phyloP scores from a whole-genome alignment of 306 rosid species.

The Oemleria cerasiformis region DNA sequence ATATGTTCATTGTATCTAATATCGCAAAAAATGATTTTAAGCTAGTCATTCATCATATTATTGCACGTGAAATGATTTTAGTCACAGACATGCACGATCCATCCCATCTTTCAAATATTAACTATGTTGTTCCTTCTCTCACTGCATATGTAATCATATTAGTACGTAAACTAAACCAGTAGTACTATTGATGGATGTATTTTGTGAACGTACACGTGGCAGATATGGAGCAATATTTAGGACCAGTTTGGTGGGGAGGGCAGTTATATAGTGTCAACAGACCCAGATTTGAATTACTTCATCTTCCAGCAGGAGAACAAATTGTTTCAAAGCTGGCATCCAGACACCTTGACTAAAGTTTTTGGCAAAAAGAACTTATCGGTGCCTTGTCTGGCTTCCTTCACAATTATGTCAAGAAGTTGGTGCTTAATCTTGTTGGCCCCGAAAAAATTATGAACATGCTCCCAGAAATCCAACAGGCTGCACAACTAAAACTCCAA shows the following conservation, averaged over 20 bases:
- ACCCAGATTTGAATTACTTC: constrained; percentile 57
- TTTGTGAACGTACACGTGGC: no score
- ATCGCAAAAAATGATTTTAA: no score
- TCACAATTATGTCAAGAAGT: constrained; percentile 61
- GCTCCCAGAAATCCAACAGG: constrained; percentile 47
- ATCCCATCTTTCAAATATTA: no score
- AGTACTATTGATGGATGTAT: no score
- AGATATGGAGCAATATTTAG: constrained; percentile 65
- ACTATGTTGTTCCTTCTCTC: no score
- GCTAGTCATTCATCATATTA: no score
- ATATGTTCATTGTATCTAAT: no score
- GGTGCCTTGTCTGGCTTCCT: constrained; percentile 53
- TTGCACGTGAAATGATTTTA: no score
- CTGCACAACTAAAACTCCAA: constrained; percentile 35
- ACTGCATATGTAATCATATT: no score
- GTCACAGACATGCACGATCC: no score
- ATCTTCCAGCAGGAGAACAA: constrained; percentile 66
- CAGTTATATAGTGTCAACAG: constrained; percentile 60
- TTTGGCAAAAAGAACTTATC: constrained; percentile 51
- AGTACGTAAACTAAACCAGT: no score
- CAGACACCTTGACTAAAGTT: constrained; percentile 51
- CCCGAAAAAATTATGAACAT: constrained; percentile 53
- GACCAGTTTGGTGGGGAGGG: constrained; percentile 65
- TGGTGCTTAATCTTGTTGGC: constrained; percentile 56
- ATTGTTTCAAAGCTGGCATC: constrained; percentile 61